These are phyloP conservation scores for Zelopaecilomyces penicillatus DNA, from an alignment of 2,329 filamentous ascomycete species.

Conservation along the genomic window DNA sequence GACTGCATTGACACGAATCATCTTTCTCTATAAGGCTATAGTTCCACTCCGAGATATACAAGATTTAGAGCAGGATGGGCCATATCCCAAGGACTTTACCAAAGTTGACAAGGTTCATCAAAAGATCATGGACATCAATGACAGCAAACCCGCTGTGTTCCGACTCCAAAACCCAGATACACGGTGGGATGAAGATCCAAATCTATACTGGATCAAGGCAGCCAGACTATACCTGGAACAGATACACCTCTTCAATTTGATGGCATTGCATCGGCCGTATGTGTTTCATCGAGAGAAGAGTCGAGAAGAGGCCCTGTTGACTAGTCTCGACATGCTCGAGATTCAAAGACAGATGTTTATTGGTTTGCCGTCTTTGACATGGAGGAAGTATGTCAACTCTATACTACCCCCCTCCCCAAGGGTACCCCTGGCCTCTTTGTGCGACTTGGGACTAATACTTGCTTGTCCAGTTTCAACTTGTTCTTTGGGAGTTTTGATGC, in stretches of 20 bases:
- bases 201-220: slow-evolving; percentile 43
- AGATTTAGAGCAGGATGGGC: slow-evolving; percentile 47
- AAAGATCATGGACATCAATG: slow-evolving; percentile 38
- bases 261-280: slow-evolving; percentile 54
- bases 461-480: slow-evolving; percentile 35
- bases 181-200: slow-evolving; percentile 44
- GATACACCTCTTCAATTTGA: slow-evolving; percentile 43
- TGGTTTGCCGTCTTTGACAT: slow-evolving; percentile 41
- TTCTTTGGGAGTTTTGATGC: slow-evolving; percentile 59
- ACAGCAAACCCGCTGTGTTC: slow-evolving; percentile 43
- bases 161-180: slow-evolving; percentile 48
- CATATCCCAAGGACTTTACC: slow-evolving; percentile 44
- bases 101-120: slow-evolving; percentile 47
- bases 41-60: slow-evolving; percentile 44
- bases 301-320: slow-evolving; percentile 46
- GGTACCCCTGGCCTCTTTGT: background rate
- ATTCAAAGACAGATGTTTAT: slow-evolving; percentile 44
- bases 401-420: background rate
- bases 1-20: slow-evolving; percentile 44
- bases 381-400: slow-evolving; percentile 25
- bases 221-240: slow-evolving; percentile 40
- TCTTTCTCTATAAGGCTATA: slow-evolving; percentile 43
- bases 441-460: background rate
- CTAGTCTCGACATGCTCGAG: slow-evolving; percentile 47
- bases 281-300: slow-evolving; percentile 49